Evolutionary conservation across 495 filamentous ascomycete genomes (phyloP), one percentile per base, ranked within the genome.

Genomic region (Tuber borchii): DNA sequence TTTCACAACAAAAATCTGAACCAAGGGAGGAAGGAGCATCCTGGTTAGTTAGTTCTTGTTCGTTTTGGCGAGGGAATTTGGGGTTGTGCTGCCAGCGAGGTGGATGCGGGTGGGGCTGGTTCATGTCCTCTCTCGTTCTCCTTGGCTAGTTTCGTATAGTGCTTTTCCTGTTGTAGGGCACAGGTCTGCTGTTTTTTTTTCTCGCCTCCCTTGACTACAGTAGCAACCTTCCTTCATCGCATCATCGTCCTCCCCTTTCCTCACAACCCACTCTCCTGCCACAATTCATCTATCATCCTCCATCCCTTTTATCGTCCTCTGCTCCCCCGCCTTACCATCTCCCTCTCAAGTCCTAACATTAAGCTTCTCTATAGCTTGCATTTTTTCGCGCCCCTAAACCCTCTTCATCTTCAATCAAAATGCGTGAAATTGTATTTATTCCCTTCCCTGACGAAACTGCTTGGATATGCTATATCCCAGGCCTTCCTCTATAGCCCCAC

Each of bases 351-450:
- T 45, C 70, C 39, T 31, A n/a, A 22, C 34, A 40, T 44, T 34
- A 45, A 42, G 39, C 70, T 45, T 45, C 43, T 31, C 37, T 71
- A n/a, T 14, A 71, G 22, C 70, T 45, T 65, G 12, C 12, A 14
- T 34, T 65, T 65, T 65, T 65, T 65, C 26, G 26, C 26, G 56
- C 56, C 34, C 56, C 80, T 71, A 68, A 61, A 51, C 37, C 72
- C 78, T 81, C 78, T 79, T 81, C 76, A 78, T 73, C 73, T 73
- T 77, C 79, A 82, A 78, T 79, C 88, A 90, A 86, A 81, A 97
- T 97, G 93, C 93, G 93, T 92, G 93, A 97, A 90, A 97, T 97
- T 85, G 93, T 99, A 79, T 69, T 76, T 39, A 37, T 71, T 70
- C 77, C 68, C 16, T 43, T 76, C 71, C 70, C 42, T 45, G 69